Conservation (phyloP, 805 yeast genomes). For the Pichia phayaonensis region DNA sequence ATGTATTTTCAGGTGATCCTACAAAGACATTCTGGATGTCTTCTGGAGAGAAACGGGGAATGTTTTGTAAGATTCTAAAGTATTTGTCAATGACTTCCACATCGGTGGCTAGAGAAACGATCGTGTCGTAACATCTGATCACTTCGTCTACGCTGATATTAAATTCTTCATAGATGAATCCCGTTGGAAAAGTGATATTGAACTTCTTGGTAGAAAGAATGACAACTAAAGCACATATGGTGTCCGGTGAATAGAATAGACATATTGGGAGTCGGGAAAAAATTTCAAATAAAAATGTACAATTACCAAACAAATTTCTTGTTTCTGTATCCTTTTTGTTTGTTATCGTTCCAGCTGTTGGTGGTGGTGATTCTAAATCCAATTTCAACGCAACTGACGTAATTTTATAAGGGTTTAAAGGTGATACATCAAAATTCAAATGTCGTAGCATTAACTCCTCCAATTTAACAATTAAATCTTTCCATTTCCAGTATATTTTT, state of each 20-base stretch:
- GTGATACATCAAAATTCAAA: conserved; percentile 40
- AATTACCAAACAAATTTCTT: conserved; percentile 15
- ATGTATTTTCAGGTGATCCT: neutral
- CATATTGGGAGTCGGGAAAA: conserved; percentile 25
- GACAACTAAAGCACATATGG: conserved; percentile 21
- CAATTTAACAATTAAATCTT: conserved; percentile 35
- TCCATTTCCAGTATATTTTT: conserved; percentile 45
- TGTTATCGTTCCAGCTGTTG: conserved; percentile 10
- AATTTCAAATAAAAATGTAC: conserved; percentile 24
- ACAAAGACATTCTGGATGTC: conserved; percentile 1
- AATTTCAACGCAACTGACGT: conserved; percentile 19
- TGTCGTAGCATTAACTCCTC: conserved; percentile 40
- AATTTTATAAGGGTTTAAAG: conserved; percentile 33
- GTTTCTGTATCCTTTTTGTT: conserved; percentile 13
- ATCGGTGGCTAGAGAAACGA: conserved; percentile 15
- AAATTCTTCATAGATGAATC: conserved; percentile 12
- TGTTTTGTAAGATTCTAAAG: conserved; percentile 18
- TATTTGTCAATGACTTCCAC: conserved; percentile 17
- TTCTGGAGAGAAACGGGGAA: conserved; percentile 12
- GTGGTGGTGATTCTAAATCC: conserved; percentile 6
- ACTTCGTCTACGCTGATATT: conserved; percentile 14
- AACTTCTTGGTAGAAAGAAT: conserved; percentile 18
- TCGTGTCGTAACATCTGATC: conserved; percentile 20
- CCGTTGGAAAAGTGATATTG: conserved; percentile 13
- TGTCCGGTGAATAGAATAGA: conserved; percentile 18